These are phyloP conservation scores for Bryum argenteum DNA, from an alignment of 225 moss, liverwort and hornwort species.

Conservation along the genomic window DNA sequence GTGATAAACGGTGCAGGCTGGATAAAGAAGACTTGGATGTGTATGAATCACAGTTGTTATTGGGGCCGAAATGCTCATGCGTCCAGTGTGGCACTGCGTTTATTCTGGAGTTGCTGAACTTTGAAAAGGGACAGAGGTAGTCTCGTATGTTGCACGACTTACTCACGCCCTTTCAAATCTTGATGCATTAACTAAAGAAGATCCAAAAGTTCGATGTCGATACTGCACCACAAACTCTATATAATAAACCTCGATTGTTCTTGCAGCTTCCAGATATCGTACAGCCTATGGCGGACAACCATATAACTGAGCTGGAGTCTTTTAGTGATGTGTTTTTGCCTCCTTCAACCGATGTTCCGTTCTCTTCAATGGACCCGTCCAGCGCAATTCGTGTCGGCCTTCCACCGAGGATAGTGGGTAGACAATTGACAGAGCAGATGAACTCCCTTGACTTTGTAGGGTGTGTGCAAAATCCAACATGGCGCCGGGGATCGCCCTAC, in stretches of 20 bases:
- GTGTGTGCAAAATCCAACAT: constrained; percentile 63
- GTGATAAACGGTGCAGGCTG: constrained; percentile 68
- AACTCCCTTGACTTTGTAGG: constrained; percentile 65
- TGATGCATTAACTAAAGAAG: constrained; percentile 42
- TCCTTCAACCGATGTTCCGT: constrained; percentile 48
- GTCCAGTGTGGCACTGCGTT: constrained; percentile 61
- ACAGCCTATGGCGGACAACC: constrained; percentile 52
- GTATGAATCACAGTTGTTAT: constrained; percentile 56
- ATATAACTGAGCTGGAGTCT: constrained; percentile 54
- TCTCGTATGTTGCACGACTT: constrained; percentile 61
- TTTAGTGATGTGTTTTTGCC: constrained; percentile 63
- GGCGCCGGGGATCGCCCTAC: constrained; percentile 55
- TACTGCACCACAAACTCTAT: constrained; percentile 27
- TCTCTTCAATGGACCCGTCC: constrained; percentile 58
- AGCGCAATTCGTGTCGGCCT: constrained; percentile 61
- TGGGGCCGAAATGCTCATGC: constrained; percentile 58
- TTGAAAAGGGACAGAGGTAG: constrained; percentile 62
- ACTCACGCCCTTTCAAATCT: constrained; percentile 52
- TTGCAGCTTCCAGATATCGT: constrained; percentile 67
- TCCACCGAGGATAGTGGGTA: constrained; percentile 65
- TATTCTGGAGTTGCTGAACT: constrained; percentile 62
- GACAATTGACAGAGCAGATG: constrained; percentile 63
- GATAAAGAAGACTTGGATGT: constrained; percentile 58
- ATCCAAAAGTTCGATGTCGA: constrained; percentile 34
- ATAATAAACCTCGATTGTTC: constrained; percentile 33